Conservation (phyloP, 1,284 basidiomycete genomes). For the Cryptococcus amylolentus region DNA sequence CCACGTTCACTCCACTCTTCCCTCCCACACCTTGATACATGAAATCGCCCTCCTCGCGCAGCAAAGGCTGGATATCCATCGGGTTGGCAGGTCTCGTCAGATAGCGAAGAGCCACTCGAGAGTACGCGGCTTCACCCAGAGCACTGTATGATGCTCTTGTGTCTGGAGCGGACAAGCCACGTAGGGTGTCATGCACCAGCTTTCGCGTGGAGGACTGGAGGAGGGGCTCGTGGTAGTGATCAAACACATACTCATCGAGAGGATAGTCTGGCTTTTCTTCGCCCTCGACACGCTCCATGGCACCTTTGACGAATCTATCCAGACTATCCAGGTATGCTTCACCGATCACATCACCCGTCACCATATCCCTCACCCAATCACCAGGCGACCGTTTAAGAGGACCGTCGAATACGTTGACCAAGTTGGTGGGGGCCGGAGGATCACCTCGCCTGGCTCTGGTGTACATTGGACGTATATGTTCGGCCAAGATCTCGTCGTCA, state of each 20-base stretch:
- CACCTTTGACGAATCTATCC: conserved; percentile 39
- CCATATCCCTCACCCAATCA: conserved; percentile 31
- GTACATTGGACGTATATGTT: conserved; percentile 28
- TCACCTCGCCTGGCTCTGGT: not conserved
- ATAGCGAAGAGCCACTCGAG: conserved; percentile 25
- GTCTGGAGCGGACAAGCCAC: conserved; percentile 2
- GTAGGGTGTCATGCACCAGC: conserved; percentile 10
- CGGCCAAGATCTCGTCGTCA: conserved; percentile 23
- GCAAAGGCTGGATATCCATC: conserved; percentile 36
- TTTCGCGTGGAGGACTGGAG: conserved; percentile 11
- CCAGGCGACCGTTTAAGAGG: conserved; percentile 9
- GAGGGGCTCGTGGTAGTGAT: conserved; percentile 28
- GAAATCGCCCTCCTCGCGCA: conserved; percentile 36
- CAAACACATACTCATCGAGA: conserved; percentile 29
- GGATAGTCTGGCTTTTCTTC: not conserved
- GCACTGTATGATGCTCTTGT: not conserved
- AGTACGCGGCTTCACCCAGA: conserved; percentile 19
- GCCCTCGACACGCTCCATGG: conserved; percentile 19
- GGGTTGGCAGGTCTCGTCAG: conserved; percentile 27
- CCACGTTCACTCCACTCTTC: conserved; percentile 28
- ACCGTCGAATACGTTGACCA: conserved; percentile 36
- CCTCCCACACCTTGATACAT: conserved; percentile 31
- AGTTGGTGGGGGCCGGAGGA: conserved; percentile 8
- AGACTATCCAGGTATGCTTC: conserved; percentile 45
- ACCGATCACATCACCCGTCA: conserved; percentile 31